Conservation (phyloP, 495 filamentous ascomycete genomes). For the Talaromyces liani region DNA sequence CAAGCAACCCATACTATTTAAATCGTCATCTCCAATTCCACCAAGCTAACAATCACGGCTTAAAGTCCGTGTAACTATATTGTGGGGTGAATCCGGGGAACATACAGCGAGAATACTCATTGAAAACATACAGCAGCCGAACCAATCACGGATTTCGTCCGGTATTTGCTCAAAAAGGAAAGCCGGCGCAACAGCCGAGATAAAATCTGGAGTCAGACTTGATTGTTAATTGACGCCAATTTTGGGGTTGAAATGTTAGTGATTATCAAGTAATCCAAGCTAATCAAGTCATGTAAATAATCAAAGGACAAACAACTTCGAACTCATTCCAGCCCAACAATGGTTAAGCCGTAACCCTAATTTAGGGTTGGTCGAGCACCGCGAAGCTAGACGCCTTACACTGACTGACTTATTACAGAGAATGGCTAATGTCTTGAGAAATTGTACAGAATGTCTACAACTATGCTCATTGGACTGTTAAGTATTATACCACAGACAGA, state of each 20-base stretch:
- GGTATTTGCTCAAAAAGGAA: neutral
- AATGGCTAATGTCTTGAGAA: too few relatives aligned
- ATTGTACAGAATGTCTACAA: too few relatives aligned
- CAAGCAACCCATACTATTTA: neutral
- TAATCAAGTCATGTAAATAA: too few relatives aligned
- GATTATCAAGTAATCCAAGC: too few relatives aligned
- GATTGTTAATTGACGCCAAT: neutral
- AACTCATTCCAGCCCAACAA: too few relatives aligned
- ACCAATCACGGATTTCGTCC: neutral
- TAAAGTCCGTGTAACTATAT: neutral
- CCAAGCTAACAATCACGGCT: neutral
- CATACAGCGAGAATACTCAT: neutral
- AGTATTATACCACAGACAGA: too few relatives aligned
- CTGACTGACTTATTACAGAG: too few relatives aligned
- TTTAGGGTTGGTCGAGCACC: neutral
- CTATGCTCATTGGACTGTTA: too few relatives aligned
- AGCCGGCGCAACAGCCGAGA: neutral
- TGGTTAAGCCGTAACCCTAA: neutral
- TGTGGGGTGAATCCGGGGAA: neutral
- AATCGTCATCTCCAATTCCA: neutral
- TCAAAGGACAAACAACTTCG: neutral
- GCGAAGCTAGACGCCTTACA: too few relatives aligned
- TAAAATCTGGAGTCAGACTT: neutral
- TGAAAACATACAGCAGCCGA: neutral
- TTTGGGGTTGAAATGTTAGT: too few relatives aligned